Base-by-base conservation (phyloP, 345 rosid species). In the Eutrema japonicum region DNA sequence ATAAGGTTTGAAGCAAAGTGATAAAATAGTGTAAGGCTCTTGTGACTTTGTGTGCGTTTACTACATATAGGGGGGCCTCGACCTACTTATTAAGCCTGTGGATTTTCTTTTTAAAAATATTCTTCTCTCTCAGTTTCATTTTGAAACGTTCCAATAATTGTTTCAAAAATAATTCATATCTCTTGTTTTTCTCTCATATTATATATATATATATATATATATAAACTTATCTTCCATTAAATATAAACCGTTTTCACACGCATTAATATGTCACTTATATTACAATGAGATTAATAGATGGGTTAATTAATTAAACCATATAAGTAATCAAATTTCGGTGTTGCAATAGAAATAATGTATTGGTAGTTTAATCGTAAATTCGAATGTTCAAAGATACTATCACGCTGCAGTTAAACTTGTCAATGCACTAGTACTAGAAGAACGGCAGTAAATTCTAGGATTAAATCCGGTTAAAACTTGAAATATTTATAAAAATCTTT, bases 61-160 rank as follows among this genome's bases (percentile, higher is more conserved):
- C 50, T n/a, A 46, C 45, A 54, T 53, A 62, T 30, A 70, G 64
- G 68, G 73, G 74, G 69, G 74, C 56, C 74, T 75, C 57, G 74
- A 55, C 70, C 70, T 60, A 75, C 30, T 50, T 16, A 18, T 10
- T 59, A 38, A 57, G 63, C 22, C 56, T 75, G 48, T 50, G 26
- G 45, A 61, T 51, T 29, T 36, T 36, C n/a, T 36, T 36, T 26
- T 30, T 27, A 38, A 9, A 64, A 47, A 18, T 55, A 32, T 32
- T 32, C 53, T 46, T 6, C 4, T 42, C 52, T 16, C 60, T 51
- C 46, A 64, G 10, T 37, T 73, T 57, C 38, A 66, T 66, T 26
- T 38, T 30, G 30, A 18, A 49, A 50, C 9, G 18, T 32, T 59
- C 46, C 53, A 58, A 67, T 59, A 18, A 67, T 74, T 49, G 61